These are phyloP conservation scores for Periconia sp. DNA, from an alignment of 2,329 filamentous ascomycete genomes.

Conservation along the genomic window DNA sequence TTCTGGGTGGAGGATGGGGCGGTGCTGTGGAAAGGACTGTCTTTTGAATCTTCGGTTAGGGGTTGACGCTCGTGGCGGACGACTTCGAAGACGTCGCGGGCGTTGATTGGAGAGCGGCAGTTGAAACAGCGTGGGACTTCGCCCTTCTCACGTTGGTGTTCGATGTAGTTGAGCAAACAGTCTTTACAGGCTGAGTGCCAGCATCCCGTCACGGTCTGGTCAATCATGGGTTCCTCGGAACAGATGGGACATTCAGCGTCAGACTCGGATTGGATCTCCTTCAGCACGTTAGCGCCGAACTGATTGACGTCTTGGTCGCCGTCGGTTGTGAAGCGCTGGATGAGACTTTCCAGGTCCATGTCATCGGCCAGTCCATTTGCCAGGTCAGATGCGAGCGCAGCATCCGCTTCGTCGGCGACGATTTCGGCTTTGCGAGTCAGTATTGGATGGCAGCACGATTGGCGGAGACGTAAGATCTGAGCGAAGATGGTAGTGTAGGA, in stretches of 20 bases:
- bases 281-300: slow-evolving; percentile 84
- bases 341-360: slow-evolving; percentile 88
- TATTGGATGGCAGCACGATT: slow-evolving; percentile 91
- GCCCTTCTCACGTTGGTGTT: slow-evolving; percentile 77
- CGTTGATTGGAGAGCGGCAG: slow-evolving; percentile 80
- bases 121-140: slow-evolving; percentile 83
- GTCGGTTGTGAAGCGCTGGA: slow-evolving; percentile 76
- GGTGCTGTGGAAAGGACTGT: slow-evolving; percentile 21
- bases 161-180: slow-evolving; percentile 87
- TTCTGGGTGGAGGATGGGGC: slow-evolving; percentile 25
- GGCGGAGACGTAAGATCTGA: slow-evolving; percentile 87
- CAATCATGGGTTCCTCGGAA: slow-evolving; percentile 91
- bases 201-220: slow-evolving; percentile 91
- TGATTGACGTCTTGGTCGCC: slow-evolving; percentile 63
- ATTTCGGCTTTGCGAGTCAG: slow-evolving; percentile 83
- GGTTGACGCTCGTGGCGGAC: slow-evolving; percentile 71
- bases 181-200: slow-evolving; percentile 98
- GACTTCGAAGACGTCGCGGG: slow-evolving; percentile 88
- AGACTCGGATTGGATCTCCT: slow-evolving; percentile 88
- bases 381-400: slow-evolving; percentile 74
- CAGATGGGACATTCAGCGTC: slow-evolving; percentile 92
- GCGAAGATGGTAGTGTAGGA: slow-evolving; percentile 97
- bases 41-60: slow-evolving; percentile 28
- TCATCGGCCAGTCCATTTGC: slow-evolving; percentile 85
- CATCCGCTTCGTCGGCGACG: slow-evolving; percentile 85